Base-by-base conservation (phyloP, 192 early-diverging fungal genomes). In the Gaertneriomyces semiglobifer region DNA sequence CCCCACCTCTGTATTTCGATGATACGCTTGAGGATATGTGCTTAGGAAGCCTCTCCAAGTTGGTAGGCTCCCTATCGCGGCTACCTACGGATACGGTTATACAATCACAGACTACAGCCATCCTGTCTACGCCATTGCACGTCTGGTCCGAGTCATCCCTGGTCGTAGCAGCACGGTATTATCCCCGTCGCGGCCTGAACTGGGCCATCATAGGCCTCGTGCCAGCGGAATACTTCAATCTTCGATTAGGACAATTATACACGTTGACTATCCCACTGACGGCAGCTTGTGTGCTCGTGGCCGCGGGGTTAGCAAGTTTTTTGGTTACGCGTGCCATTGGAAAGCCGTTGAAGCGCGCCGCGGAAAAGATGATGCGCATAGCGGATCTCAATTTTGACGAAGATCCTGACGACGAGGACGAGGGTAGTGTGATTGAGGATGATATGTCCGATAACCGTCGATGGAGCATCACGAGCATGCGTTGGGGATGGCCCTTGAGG, bases 361-460 rank as follows among this genome's bases (percentile, higher is more conserved):
- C 69, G 40, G 69, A 70, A 33, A 63, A 66, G 33, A 65, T 70
- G 63, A 63, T 63, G 63, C 53, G 63, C 4, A 70, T 70, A 45
- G 69, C 69, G 25, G 62, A 70, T 66, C 47, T 70, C 38, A 70
- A 70, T 55, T 70, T 70, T 55, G 69, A 70, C 39, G 69, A 70
- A 56, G 69, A 70, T 63, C 20, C 16, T 33, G 12, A 16, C 60
- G 19, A 12, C 3, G 20, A 2, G 12, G 56, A 43, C n/a, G 61
- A 62, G n/a, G 38, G 18, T 11, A n/a, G 38, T 11, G 50, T 63
- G 33, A 16, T 16, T 64, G 45, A 16, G 2, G 14, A 12, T 14
- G 61, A 61, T 7, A 11, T n/a, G 4, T 18, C 45, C 60, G 41
- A 43, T n/a, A 57, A 39, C 12, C 55, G 55, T 16, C 55, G 55